Conservation (phyloP, 1,284 basidiomycete species). For the Moesziomyces sp. region DNA sequence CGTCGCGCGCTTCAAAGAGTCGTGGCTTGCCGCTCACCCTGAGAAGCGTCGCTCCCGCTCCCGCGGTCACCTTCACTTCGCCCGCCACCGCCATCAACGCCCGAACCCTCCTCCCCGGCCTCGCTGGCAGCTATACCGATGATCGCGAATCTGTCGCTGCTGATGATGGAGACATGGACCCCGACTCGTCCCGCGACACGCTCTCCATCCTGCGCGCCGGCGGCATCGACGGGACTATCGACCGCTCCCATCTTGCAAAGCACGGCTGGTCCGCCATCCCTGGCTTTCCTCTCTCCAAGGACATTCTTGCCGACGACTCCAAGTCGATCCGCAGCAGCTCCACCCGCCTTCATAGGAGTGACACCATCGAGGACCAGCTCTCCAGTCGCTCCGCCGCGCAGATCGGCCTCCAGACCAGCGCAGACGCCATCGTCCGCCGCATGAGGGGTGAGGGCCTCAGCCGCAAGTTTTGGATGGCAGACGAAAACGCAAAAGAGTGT, state of each 20-base stretch:
- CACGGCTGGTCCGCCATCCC: constrained; percentile 58
- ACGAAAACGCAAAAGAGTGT: constrained; percentile 88
- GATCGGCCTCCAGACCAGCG: constrained; percentile 54
- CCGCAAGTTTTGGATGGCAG: constrained; percentile 70
- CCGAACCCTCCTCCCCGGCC: constrained; percentile 23
- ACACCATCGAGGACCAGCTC: constrained; percentile 45
- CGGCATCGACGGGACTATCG: constrained; percentile 23
- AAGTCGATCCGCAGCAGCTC: constrained; percentile 55
- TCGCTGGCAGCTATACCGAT: constrained; percentile 39
- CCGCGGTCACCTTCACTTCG: constrained; percentile 51
- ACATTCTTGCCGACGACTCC: constrained; percentile 62
- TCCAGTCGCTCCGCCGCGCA: constrained; percentile 31
- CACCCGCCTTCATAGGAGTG: constrained; percentile 46
- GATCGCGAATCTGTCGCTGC: constrained; percentile 42
- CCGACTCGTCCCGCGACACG: constrained; percentile 40
- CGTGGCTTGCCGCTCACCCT: constrained; percentile 35
- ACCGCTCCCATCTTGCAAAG: constrained; percentile 44
- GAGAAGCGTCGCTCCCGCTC: constrained; percentile 39
- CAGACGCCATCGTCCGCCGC: constrained; percentile 57
- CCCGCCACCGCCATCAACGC: constrained; percentile 45
- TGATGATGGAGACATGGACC: constrained; percentile 41
- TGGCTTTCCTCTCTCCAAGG: constrained; percentile 59
- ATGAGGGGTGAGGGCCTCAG: constrained; percentile 62
- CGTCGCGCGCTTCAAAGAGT: constrained; percentile 1
- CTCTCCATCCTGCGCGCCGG: constrained; percentile 27